Base-by-base conservation (phyloP, 176 grass and related monocot species). In the Ensete ventricosum region DNA sequence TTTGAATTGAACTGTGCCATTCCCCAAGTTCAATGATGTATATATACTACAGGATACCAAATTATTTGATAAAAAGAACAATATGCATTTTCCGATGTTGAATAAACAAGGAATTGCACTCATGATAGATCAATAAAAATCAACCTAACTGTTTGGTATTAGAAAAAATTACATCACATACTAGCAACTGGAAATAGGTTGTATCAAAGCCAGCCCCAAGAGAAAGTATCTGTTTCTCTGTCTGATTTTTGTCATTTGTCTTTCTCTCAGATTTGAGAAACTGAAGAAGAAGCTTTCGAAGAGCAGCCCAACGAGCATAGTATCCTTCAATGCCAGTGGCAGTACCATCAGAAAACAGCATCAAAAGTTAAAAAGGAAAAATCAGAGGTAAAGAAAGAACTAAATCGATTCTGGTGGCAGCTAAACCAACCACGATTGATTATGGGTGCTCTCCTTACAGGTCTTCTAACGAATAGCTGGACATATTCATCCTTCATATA, bases 401-500 rank as follows among this genome's bases (percentile, higher is more conserved):
- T 29, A 20, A 34, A 26, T n/a, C 51, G 43, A 34, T 69, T 66
- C 13, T 52, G 43, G 24, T 9, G 20, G 53, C 16, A 20, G 34
- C 54, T 55, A 6, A 34, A 3, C 59, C 0, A 68, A 92, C 90
- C 90, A 58, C 90, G 90, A 50, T 92, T 92, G 69, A 98, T 98
- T 83, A 98, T 98, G 50, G 94, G 94, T 19, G 94, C 94, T 68
- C 94, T 93, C 63, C 81, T 91, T 22, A 83, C 81, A 13, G 86
- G 80, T 53, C 84, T 78, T 59, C 94, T 92, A 54, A 98, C 90
- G 55, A 98, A 98, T 27, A 91, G 83, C 25, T 85, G 90, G 26
- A 98, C 90, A 24, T 91, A 93, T 70, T 98, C 94, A 85, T 98
- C 94, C 88, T 98, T 98, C 87, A 98, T 98, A 62, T 98, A 98